Evolutionary conservation across 2,329 filamentous ascomycete genomes (phyloP).

Genomic region (Huntiella savannae): DNA sequence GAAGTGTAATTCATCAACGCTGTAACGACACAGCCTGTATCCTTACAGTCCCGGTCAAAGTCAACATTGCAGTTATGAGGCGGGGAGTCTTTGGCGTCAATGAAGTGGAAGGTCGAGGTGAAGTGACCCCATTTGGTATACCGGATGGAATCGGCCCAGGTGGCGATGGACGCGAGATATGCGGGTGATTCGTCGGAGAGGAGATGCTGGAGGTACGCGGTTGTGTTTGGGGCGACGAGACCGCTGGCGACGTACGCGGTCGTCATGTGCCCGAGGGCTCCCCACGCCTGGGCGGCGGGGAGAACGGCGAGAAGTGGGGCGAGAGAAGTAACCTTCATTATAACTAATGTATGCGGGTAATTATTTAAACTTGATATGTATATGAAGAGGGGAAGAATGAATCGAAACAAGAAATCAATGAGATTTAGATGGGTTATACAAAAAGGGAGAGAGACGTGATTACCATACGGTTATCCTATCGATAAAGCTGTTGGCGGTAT

Average conservation of each 20-base stretch:
- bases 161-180: constrained; percentile 43
- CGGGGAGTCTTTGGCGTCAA: constrained; percentile 46
- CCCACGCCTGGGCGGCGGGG: constrained; percentile 23
- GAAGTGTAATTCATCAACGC: constrained; percentile 42
- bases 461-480: no score
- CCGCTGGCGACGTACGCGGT: constrained; percentile 43
- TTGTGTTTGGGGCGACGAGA: constrained; percentile 37
- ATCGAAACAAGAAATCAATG: no score
- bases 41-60: constrained; percentile 41
- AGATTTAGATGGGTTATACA: no score
- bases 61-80: constrained; percentile 37
- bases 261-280: constrained; percentile 43
- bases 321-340: constrained; percentile 19
- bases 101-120: constrained; percentile 46
- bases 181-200: constrained; percentile 33
- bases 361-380: no score
- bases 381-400: no score
- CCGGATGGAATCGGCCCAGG: constrained; percentile 48
- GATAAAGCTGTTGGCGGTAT: no score
- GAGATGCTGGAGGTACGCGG: constrained; percentile 36
- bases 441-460: no score
- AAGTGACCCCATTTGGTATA: constrained; percentile 45
- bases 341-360: not conserved
- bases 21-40: constrained; percentile 40
- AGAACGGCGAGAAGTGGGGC: constrained; percentile 18